Evolutionary conservation across 1,284 basidiomycete genomes (phyloP).

Genomic region (Mycena sp.): DNA sequence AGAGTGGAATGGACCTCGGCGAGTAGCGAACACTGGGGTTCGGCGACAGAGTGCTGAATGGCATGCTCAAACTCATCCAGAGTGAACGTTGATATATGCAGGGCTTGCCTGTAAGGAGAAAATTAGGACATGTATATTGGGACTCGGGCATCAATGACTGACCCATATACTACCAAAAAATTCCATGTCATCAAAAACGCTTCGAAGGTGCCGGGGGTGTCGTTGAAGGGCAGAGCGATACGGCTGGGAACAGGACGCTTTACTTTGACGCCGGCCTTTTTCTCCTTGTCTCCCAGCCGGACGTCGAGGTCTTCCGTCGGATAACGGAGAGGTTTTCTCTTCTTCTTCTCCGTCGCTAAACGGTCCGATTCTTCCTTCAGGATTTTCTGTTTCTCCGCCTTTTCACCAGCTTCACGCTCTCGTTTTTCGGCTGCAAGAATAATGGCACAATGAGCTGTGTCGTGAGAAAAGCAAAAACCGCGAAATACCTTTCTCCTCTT

Average conservation of each 20-base stretch:
- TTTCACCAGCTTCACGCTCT: slow-evolving; percentile 74
- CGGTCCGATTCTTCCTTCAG: slow-evolving; percentile 78
- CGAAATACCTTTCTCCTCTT: slow-evolving; percentile 74
- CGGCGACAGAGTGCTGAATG: slow-evolving; percentile 78
- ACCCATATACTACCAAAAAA: slow-evolving; percentile 94
- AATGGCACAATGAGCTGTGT: slow-evolving; percentile 25
- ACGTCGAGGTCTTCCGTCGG: slow-evolving; percentile 88
- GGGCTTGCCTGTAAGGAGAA: slow-evolving; percentile 69
- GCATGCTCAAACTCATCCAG: slow-evolving; percentile 95
- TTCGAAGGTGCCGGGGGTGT: slow-evolving; percentile 79
- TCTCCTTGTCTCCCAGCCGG: slow-evolving; percentile 79
- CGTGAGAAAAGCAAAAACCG: slow-evolving; percentile 17
- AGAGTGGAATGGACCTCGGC: slow-evolving; percentile 91
- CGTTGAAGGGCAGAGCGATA: slow-evolving; percentile 78
- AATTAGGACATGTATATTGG: slow-evolving; percentile 4
- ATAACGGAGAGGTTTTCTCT: slow-evolving; percentile 90
- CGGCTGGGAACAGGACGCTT: slow-evolving; percentile 76
- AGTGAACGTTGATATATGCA: slow-evolving; percentile 91
- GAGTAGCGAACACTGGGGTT: slow-evolving; percentile 81
- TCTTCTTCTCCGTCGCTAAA: slow-evolving; percentile 80
- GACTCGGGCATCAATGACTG: slow-evolving; percentile 17
- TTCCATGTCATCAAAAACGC: slow-evolving; percentile 91
- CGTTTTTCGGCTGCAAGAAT: slow-evolving; percentile 60
- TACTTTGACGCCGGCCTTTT: slow-evolving; percentile 75
- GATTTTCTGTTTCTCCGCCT: slow-evolving; percentile 70